A percentile compares a stretch with the other conserved stretches of the same genome.
Evolutionary conservation across 2,329 filamentous ascomycete genomes (phyloP).

Genomic region (Amylocarpus encephaloides): DNA sequence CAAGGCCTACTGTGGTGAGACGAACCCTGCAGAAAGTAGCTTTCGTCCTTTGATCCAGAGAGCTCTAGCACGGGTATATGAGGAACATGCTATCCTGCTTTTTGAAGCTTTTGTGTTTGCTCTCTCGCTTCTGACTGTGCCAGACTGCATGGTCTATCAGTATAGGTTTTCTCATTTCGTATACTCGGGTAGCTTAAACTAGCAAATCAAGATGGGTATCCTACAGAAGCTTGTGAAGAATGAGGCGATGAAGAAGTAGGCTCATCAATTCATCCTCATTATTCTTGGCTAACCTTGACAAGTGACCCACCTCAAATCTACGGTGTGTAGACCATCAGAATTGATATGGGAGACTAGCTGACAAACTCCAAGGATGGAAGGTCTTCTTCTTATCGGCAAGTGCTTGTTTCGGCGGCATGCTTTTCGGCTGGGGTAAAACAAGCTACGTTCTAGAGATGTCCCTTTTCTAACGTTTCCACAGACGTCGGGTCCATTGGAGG

Average conservation of each 20-base stretch:
- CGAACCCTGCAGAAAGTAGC: not conserved
- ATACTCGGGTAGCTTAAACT: not conserved
- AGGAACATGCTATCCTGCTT: not conserved
- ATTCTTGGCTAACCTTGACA: not conserved
- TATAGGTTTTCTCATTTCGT: no score
- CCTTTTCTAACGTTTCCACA: constrained; percentile 4
- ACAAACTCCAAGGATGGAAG: constrained; percentile 53
- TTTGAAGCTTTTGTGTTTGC: no score
- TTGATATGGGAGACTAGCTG: not conserved
- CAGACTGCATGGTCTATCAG: no score
- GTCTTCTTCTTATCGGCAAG: constrained; percentile 50
- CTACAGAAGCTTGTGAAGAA: constrained; percentile 41
- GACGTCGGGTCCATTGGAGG: constrained; percentile 73
- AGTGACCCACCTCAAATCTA: constrained; percentile 28
- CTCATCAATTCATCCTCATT: not conserved
- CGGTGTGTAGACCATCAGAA: constrained; percentile 8
- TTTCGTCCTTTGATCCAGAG: constrained; percentile 5
- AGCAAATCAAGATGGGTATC: constrained; percentile 21
- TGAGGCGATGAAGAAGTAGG: constrained; percentile 56
- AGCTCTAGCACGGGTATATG: not conserved
- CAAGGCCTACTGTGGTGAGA: not conserved
- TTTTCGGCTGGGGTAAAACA: constrained; percentile 45
- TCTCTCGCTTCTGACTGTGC: no score
- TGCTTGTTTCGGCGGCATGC: constrained; percentile 62
- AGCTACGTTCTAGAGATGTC: not conserved